Base-by-base conservation (phyloP, 495 filamentous ascomycete species). In the Cairneyella variabilis region DNA sequence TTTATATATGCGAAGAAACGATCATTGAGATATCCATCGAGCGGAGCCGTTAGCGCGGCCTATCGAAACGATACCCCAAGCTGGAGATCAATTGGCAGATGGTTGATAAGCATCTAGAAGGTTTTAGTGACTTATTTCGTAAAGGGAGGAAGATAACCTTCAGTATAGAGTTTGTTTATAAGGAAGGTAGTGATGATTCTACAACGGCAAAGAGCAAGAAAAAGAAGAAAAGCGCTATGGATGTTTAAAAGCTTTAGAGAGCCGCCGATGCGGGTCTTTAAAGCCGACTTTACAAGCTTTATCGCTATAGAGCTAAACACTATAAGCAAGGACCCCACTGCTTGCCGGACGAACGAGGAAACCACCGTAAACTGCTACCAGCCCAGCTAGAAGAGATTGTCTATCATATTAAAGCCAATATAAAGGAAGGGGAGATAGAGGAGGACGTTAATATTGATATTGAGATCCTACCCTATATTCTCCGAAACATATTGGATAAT, bases 201-300 rank as follows among this genome's bases (percentile, higher is more conserved):
- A 50, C 27, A 50, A 59, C 28, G 22, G 44, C 17, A 39, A 54
- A 54, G 39, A 27, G 44, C n/a, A 51, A 54, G 17, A 56, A 34
- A 7, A 56, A 60, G 40, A 56, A 60, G 52, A 52, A 47, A 26
- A 55, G 46, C 36, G 38, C 50, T 34, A 59, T 38, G 32, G 44
- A 59, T 37, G 51, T 51, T 59, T 22, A 59, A 58, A 59, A 34
- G 50, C 50, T 54, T 49, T 32, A 59, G 45, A 59, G 51, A 59
- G 56, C 56, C 28, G 56, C 50, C 27, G 37, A 54, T 27, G 42
- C 50, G 49, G 18, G 51, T 54, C 43, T 54, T 37, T 59, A 26
- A 47, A 56, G 2, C 26, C 51, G 51, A 51, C n/a, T 60, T 48
- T 60, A 60, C 45, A 41, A 60, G 46, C 39, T 12, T 51, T 48